Conservation (phyloP, 208 protist species). For the Crithidia brevicula region DNA sequence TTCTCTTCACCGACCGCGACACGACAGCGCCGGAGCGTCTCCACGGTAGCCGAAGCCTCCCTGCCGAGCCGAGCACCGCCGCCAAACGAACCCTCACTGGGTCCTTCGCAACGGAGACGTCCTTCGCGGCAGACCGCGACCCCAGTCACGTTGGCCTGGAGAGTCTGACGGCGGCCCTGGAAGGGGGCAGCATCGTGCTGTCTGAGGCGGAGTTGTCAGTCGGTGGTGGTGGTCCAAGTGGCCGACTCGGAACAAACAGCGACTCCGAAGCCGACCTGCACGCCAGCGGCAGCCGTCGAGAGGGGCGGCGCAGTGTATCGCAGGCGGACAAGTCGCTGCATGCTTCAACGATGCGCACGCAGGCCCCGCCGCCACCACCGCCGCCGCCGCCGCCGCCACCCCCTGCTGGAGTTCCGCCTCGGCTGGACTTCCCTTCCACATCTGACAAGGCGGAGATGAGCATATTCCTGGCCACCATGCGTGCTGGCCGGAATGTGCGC, state of each 20-base stretch:
- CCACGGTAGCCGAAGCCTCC: background rate
- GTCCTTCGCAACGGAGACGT: slow-evolving; percentile 19
- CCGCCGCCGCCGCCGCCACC: slow-evolving; percentile 3
- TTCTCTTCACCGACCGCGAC: slow-evolving; percentile 31
- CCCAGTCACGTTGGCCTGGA: slow-evolving; percentile 4
- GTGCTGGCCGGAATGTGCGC: slow-evolving; percentile 45
- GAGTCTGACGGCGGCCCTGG: slow-evolving; percentile 4
- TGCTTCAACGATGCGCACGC: background rate
- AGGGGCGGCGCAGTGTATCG: background rate
- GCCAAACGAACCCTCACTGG: background rate
- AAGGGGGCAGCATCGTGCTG: slow-evolving; percentile 4
- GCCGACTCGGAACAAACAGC: slow-evolving; percentile 1
- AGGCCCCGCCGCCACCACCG: background rate
- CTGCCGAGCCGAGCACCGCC: background rate
- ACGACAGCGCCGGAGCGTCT: slow-evolving; percentile 14
- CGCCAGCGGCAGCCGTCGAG: background rate
- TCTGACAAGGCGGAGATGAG: slow-evolving; percentile 64
- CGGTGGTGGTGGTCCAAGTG: slow-evolving; percentile 2
- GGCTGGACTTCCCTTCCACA: slow-evolving; percentile 79
- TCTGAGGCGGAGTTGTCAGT: slow-evolving; percentile 14
- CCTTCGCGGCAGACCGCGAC: background rate
- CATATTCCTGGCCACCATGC: slow-evolving; percentile 51
- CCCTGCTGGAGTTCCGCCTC: slow-evolving; percentile 49
- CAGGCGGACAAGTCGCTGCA: slow-evolving; percentile 13
- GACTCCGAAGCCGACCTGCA: slow-evolving; percentile 30